phyloP scores from a whole-genome alignment of 176 grass and related monocot species.

The Guadua angustifolia region DNA sequence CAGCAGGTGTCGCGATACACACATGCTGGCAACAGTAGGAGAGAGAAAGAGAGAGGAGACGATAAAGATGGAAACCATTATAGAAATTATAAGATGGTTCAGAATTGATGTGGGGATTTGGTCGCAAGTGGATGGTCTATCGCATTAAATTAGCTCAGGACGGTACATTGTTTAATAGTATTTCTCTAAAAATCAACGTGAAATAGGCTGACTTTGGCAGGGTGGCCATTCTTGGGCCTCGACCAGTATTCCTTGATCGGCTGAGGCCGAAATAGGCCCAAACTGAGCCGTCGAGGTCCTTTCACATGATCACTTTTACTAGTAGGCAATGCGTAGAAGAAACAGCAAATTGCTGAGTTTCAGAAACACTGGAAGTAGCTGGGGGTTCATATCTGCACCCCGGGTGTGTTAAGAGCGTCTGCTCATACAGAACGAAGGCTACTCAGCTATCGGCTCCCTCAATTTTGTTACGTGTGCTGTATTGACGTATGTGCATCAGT shows the following conservation, averaged over 20 bases:
- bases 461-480: neutral
- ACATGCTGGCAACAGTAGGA: too few relatives aligned
- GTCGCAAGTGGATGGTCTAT: too few relatives aligned
- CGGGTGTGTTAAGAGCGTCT: neutral
- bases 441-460: neutral
- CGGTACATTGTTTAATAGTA: too few relatives aligned
- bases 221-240: neutral
- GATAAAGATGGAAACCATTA: too few relatives aligned
- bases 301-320: neutral
- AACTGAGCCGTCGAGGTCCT: neutral
- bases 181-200: neutral
- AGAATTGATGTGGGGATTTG: too few relatives aligned
- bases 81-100: too few relatives aligned
- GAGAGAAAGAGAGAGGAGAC: too few relatives aligned
- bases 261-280: too few relatives aligned
- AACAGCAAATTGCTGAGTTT: too few relatives aligned
- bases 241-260: neutral
- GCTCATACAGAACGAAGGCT: neutral
- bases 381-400: neutral
- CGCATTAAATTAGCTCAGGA: too few relatives aligned
- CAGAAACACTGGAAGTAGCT: neutral
- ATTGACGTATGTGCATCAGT: neutral
- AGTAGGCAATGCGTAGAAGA: neutral
- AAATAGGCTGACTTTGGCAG: neutral
- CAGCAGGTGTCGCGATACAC: too few relatives aligned